phyloP scores from a whole-genome alignment of 2,329 filamentous ascomycete species.

The Aurifilum marmelostoma region DNA sequence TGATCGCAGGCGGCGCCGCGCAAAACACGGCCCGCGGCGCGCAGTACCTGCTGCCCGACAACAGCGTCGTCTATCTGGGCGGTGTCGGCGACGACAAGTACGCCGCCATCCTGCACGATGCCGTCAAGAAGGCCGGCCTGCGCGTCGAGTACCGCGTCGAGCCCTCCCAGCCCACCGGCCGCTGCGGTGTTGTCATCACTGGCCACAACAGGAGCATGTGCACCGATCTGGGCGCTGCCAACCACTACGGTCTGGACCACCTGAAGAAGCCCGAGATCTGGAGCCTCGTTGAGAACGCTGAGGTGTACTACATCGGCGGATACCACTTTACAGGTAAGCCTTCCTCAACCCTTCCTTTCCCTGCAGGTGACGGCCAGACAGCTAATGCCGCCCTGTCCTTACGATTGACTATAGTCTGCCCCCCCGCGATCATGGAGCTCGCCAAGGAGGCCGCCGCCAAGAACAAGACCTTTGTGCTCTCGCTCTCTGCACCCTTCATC shows the following conservation, averaged over 20 bases:
- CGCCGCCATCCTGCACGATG: slow-evolving; percentile 82
- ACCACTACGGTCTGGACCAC: slow-evolving; percentile 95
- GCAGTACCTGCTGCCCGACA: slow-evolving; percentile 88
- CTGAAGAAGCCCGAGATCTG: slow-evolving; percentile 90
- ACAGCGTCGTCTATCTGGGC: slow-evolving; percentile 92
- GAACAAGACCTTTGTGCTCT: slow-evolving; percentile 92
- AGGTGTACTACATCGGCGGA: slow-evolving; percentile 90
- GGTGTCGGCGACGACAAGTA: slow-evolving; percentile 97
- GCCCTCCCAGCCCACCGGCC: slow-evolving; percentile 79
- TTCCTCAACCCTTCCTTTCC: no score
- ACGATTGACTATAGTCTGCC: slow-evolving; percentile 74
- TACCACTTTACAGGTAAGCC: slow-evolving; percentile 81
- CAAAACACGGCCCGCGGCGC: slow-evolving; percentile 97
- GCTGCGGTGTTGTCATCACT: slow-evolving; percentile 95
- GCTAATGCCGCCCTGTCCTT: no score
- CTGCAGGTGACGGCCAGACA: not conserved
- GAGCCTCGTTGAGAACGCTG: slow-evolving; percentile 85
- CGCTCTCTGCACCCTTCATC: slow-evolving; percentile 94
- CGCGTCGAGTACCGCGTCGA: slow-evolving; percentile 95
- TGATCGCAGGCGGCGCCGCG: slow-evolving; percentile 93
- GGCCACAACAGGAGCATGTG: slow-evolving; percentile 93
- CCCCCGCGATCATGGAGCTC: slow-evolving; percentile 85
- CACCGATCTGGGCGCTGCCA: slow-evolving; percentile 94
- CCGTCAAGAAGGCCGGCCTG: slow-evolving; percentile 84
- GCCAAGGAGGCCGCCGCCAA: slow-evolving; percentile 85